Conservation (phyloP, 441 rosid species). For the Gossypium gossypioides region DNA sequence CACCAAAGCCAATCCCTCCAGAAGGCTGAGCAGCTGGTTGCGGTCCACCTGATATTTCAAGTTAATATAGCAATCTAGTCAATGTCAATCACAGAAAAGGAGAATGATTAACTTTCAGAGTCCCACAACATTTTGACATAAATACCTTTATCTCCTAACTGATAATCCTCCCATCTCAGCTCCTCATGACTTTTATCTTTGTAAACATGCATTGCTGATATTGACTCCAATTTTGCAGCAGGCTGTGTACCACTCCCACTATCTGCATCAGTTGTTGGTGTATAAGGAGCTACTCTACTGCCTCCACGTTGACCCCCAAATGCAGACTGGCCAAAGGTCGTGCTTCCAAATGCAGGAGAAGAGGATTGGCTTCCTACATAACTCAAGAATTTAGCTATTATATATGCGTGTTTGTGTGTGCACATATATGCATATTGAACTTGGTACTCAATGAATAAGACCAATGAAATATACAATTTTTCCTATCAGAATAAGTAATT, state of each 20-base stretch:
- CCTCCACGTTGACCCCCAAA: constrained; percentile 78
- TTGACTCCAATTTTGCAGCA: constrained; percentile 68
- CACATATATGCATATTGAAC: not conserved
- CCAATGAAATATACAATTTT: not conserved
- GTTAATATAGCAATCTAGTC: constrained; percentile 2
- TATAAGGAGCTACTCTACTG: constrained; percentile 58
- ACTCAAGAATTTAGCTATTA: not conserved
- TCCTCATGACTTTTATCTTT: constrained; percentile 86
- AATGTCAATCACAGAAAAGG: constrained; percentile 7
- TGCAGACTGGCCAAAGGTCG: constrained; percentile 63
- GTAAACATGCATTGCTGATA: constrained; percentile 75
- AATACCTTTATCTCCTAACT: constrained; percentile 82
- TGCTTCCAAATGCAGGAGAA: constrained; percentile 45
- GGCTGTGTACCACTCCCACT: constrained; percentile 41
- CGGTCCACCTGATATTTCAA: constrained; percentile 62
- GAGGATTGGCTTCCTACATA: constrained; percentile 61
- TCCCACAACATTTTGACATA: not conserved
- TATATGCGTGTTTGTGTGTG: not conserved
- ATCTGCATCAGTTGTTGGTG: constrained; percentile 64
- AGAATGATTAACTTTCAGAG: not conserved
- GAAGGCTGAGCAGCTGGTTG: constrained; percentile 48
- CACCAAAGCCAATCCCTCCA: constrained; percentile 42
- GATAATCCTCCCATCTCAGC: constrained; percentile 94
- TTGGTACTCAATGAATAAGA: not conserved
- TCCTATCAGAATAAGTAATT: not conserved